Evolutionary conservation across 2,329 filamentous ascomycete genomes (phyloP).

Genomic region (Fusarium sp.): DNA sequence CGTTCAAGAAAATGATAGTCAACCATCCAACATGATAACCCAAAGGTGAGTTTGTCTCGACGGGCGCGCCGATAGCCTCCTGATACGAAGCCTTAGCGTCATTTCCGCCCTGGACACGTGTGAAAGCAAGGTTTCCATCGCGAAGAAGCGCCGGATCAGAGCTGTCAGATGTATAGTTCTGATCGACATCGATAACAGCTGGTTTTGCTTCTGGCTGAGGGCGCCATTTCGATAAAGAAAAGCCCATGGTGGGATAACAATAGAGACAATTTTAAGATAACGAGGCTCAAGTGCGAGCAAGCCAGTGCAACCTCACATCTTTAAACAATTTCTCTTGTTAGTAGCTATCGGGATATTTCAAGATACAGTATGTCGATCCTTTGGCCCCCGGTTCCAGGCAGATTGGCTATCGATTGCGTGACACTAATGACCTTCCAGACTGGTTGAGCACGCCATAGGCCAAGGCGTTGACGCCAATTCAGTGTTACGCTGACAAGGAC

Average conservation of each 20-base stretch:
- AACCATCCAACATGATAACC: conserved; percentile 67
- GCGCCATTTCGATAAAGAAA: not conserved
- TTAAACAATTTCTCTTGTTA: not conserved
- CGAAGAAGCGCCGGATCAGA: conserved; percentile 19
- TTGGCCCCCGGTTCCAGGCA: not conserved
- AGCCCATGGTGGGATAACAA: not conserved
- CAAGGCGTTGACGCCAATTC: conserved; percentile 17
- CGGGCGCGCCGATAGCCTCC: conserved; percentile 69
- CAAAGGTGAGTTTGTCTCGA: conserved; percentile 67
- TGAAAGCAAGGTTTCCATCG: conserved; percentile 35
- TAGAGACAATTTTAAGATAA: not conserved
- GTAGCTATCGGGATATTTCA: not conserved
- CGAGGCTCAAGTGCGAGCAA: not conserved
- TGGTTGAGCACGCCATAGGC: conserved; percentile 25
- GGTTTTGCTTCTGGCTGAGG: not conserved
- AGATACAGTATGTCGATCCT: not conserved
- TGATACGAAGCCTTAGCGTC: conserved; percentile 61
- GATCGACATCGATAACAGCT: conserved; percentile 24
- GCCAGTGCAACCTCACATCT: not conserved
- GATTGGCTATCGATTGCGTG: conserved; percentile 22
- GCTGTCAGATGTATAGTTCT: conserved; percentile 53
- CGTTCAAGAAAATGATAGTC: conserved; percentile 68
- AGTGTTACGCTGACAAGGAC: conserved; percentile 1
- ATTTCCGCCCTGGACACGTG: conserved; percentile 53
- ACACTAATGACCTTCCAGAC: conserved; percentile 20